Evolutionary conservation across 1,284 basidiomycete genomes (phyloP).

Genomic region (Sutorius eximius): DNA sequence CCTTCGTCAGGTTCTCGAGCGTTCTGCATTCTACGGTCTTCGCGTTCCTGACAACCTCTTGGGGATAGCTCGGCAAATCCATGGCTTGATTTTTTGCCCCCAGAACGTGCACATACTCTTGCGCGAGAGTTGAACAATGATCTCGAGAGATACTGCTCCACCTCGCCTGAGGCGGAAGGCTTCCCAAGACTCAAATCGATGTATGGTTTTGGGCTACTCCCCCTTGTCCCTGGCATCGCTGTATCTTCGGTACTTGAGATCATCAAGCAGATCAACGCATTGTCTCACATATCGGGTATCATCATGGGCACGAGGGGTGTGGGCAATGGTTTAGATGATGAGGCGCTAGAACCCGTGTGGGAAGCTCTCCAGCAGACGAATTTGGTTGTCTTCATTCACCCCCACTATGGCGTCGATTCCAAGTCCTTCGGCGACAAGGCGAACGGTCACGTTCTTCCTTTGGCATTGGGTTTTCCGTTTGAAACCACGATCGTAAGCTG

Average conservation of each 20-base stretch:
- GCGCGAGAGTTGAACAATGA: constrained; percentile 73
- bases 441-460: constrained; percentile 83
- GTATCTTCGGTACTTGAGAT: constrained; percentile 56
- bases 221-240: constrained; percentile 68
- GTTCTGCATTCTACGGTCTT: constrained; percentile 1
- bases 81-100: constrained; percentile 82
- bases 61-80: constrained; percentile 72
- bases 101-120: constrained; percentile 63
- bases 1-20: constrained; percentile 49
- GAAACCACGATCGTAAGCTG: constrained; percentile 80
- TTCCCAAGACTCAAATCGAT: constrained; percentile 54
- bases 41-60: constrained; percentile 10
- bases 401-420: constrained; percentile 74
- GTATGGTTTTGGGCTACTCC: constrained; percentile 83
- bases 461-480: constrained; percentile 85
- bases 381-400: constrained; percentile 78
- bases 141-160: constrained; percentile 75
- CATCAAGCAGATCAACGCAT: constrained; percentile 61
- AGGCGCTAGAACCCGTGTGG: constrained; percentile 76
- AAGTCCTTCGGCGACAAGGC: constrained; percentile 69
- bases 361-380: constrained; percentile 63
- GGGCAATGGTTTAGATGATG: constrained; percentile 80
- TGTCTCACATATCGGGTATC: constrained; percentile 72
- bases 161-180: constrained; percentile 43
- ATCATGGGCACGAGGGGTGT: constrained; percentile 81